Conservation (phyloP, 768 basidiomycete species). For the Kwoniella dejecticola region DNA sequence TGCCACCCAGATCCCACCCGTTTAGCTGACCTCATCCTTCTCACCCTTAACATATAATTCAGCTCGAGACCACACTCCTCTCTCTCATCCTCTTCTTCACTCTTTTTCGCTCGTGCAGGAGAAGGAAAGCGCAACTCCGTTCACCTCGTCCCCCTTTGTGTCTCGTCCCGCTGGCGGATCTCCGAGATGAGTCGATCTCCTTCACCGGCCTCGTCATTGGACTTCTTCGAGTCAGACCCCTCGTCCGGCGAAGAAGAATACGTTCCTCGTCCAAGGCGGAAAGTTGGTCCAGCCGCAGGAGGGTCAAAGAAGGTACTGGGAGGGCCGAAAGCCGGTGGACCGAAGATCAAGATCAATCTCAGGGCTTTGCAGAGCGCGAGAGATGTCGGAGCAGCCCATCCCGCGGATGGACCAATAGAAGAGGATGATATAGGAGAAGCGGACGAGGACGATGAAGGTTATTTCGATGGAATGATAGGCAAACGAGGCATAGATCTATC, state of each 20-base stretch:
- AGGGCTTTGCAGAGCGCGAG: conserved; percentile 28
- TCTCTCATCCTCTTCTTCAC: conserved; percentile 5
- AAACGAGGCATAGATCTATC: conserved; percentile 48
- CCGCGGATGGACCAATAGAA: conserved; percentile 41
- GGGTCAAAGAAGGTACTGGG: conserved; percentile 17
- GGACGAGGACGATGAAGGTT: conserved; percentile 35
- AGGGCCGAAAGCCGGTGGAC: conserved; percentile 15
- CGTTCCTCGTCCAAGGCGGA: conserved; percentile 12
- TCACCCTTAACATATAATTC: background rate
- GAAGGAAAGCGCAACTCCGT: background rate
- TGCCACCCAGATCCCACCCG: background rate
- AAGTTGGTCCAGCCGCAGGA: conserved; percentile 19
- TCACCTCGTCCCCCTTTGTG: no score
- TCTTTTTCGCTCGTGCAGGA: background rate
- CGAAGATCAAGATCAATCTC: conserved; percentile 45
- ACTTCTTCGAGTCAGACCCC: conserved; percentile 44
- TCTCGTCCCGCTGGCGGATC: no score
- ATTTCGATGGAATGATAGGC: conserved; percentile 34
- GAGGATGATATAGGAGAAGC: conserved; percentile 32
- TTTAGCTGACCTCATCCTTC: background rate
- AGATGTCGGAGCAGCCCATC: conserved; percentile 31
- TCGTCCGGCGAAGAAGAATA: conserved; percentile 42
- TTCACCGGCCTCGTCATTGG: conserved; percentile 47
- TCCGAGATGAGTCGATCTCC: conserved; percentile 47
- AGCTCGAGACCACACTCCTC: background rate